Base-by-base conservation (phyloP, 2,329 filamentous ascomycete genomes). In the Colletotrichum horii region DNA sequence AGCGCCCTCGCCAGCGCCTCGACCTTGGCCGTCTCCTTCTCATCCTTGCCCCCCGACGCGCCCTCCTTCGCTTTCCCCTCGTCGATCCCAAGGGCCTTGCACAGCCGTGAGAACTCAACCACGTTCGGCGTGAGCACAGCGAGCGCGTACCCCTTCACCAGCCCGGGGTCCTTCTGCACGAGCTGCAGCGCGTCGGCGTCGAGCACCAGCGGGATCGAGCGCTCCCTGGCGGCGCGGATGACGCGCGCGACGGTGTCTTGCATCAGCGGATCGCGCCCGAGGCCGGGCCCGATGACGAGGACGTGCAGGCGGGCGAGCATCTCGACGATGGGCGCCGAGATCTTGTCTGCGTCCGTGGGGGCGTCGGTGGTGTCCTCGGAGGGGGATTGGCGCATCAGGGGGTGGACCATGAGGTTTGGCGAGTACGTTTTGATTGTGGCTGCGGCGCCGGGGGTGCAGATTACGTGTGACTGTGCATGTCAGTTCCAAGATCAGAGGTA, bases 331-430 rank as follows among this genome's bases (percentile, higher is more conserved):
- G 90, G 87, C 28, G 89, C 85, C 11, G 94, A 91, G 64, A 98
- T 89, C 70, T 87, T 82, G 15, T 87, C 88, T 3, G 94, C 89
- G 78, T 91, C 89, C 15, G 87, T 87, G 71, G 93, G 91, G 69
- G 88, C 85, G 36, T 75, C 66, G 32, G 77, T 75, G 14, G 74
- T 71, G 38, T 85, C 83, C 56, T 91, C 85, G 7, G 82, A 74
- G 14, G 85, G 82, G 61, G 92, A 91, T 84, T 97, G 95, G 34
- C 95, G 94, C 92, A 99, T 96, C 79, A 98, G 91, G 1, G 97
- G 97, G 84, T 98, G 97, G 14, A 99, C 97, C 96, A 99, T 99
- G 32, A 99, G 89, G 83, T 98, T 98, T 4, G 97, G 97, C 24
- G 96, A 98, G 87, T 98, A 99, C 6, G 95, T 95, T 88, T 99